Base-by-base conservation (phyloP, 331 rosid species). In the Erythrophleum ivorense region DNA sequence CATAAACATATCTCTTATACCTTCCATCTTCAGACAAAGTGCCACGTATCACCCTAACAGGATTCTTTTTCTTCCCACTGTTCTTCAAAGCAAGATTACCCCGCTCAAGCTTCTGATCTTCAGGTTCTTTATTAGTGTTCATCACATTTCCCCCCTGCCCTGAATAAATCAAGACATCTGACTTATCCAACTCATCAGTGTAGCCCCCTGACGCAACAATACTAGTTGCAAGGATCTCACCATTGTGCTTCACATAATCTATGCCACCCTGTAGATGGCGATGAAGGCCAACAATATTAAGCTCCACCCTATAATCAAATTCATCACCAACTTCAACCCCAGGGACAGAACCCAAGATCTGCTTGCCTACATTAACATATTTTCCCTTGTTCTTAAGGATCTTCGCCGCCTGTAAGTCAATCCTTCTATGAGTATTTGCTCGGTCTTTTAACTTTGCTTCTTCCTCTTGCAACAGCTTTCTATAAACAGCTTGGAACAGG, bases 291-390 rank as follows among this genome's bases (percentile, higher is more conserved):
- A 92, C 80, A 8, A 92, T 82, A 64, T 31, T 81, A 21, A 92
- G 94, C 84, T 92, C 94, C 41, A 88, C 73, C 77, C 91, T 84
- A 73, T 85, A 90, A 24, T 89, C 90, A 60, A 90, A 92, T 76
- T 90, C 94, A 73, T 92, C 94, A 18, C 94, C 92, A 53, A 92
- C 90, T 81, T 90, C 97, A 75, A 88, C 87, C 29, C 97, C 94
- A 0, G 90, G 90, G 34, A 92, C 91, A 77, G 84, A 14, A 74
- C 94, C 94, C 65, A 90, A 43, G 36, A 91, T 88, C 81, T 90
- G 85, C 60, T 86, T 86, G 12, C 88, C 85, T 24, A 70, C 73
- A 70, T 91, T 91, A 62, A 88, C 73, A 80, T 80, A 82, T 80
- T 85, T 88, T 9, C 81, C 82, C 21, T 85, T 80, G 3, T 75